Conservation (phyloP, 805 yeast species). For the Candida tammaniensis region DNA sequence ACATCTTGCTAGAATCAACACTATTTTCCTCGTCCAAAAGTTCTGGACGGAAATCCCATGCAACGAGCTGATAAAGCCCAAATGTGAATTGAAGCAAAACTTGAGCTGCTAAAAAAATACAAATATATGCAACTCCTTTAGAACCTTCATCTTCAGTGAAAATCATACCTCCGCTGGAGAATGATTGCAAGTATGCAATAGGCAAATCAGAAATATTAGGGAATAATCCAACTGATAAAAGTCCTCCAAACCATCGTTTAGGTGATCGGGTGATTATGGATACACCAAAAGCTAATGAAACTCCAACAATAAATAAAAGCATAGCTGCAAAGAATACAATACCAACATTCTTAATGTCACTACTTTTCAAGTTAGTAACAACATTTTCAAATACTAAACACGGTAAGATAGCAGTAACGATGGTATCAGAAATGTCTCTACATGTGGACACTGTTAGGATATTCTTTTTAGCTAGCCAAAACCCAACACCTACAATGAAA, state of each 20-base stretch:
- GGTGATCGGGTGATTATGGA: constrained; percentile 58
- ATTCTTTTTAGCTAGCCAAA: constrained; percentile 56
- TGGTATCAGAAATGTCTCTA: constrained; percentile 64
- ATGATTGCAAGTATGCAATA: constrained; percentile 74
- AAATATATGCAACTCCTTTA: constrained; percentile 80
- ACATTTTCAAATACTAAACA: constrained; percentile 73
- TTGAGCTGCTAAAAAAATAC: constrained; percentile 71
- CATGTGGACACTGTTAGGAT: constrained; percentile 66
- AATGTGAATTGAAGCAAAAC: constrained; percentile 67
- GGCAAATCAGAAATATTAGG: constrained; percentile 84
- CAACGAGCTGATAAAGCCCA: constrained; percentile 70
- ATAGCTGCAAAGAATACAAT: constrained; percentile 51
- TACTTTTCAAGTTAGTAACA: constrained; percentile 60
- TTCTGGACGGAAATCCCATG: constrained; percentile 60
- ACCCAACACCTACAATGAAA: constrained; percentile 67
- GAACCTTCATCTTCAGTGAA: constrained; percentile 61
- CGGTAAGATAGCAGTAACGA: constrained; percentile 70
- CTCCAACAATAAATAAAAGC: constrained; percentile 51
- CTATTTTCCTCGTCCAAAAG: constrained; percentile 16
- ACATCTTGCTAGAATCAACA: neutral
- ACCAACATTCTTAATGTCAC: constrained; percentile 71
- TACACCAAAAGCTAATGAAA: constrained; percentile 43
- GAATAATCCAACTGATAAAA: constrained; percentile 66
- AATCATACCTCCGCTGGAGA: constrained; percentile 56
- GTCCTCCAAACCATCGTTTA: constrained; percentile 72